A percentile compares a stretch with the other conserved stretches of the same genome.
phyloP scores from a whole-genome alignment of 176 grass and related monocot species.

The Ampelocalamus luodianensis region DNA sequence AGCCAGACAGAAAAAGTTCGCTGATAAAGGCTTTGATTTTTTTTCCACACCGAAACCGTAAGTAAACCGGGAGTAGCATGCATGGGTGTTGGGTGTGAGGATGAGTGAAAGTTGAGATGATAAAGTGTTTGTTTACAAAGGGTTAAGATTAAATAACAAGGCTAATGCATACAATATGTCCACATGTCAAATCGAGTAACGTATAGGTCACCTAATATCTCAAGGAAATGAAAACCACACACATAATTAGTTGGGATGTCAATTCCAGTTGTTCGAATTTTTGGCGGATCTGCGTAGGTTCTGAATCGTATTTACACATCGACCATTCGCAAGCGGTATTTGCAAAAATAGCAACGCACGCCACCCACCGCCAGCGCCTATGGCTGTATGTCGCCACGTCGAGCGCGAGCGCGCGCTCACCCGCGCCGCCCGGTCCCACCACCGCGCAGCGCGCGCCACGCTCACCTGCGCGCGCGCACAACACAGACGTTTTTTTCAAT shows the following conservation, averaged over 20 bases:
- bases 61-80: not conserved
- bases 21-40: not conserved
- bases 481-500: too few species aligned
- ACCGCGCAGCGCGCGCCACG: too few species aligned
- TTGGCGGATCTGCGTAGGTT: too few species aligned
- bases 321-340: too few species aligned
- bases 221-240: not conserved
- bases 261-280: not conserved
- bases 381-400: too few species aligned
- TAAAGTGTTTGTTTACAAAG: not conserved
- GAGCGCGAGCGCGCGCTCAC: too few species aligned
- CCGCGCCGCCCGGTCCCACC: too few species aligned
- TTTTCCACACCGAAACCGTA: not conserved
- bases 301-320: too few species aligned
- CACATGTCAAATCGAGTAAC: not conserved
- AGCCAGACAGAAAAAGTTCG: not conserved
- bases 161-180: not conserved
- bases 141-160: not conserved
- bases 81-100: not conserved
- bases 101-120: not conserved
- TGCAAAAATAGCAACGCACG: too few species aligned
- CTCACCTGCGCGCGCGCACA: too few species aligned
- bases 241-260: not conserved
- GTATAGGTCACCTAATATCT: not conserved
- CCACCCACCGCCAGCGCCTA: too few species aligned